Evolutionary conservation across 208 protist genomes (phyloP).

Genomic region (Wallacemonas sp.): DNA sequence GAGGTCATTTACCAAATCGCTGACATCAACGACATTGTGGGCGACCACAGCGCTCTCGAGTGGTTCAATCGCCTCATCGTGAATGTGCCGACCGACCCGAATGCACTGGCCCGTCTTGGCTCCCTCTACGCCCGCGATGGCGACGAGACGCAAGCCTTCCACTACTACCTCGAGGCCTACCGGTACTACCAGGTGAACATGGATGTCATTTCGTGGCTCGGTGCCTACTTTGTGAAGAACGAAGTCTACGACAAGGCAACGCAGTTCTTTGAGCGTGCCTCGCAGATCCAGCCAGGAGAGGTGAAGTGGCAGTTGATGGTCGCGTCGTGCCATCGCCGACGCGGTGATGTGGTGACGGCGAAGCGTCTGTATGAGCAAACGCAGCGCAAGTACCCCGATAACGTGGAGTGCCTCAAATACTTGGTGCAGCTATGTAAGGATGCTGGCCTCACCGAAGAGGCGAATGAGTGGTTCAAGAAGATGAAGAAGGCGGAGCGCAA

Average conservation of each 20-base stretch:
- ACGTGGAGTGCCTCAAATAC: constrained; percentile 95
- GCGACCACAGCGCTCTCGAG: constrained; percentile 62
- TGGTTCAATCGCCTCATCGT: constrained; percentile 89
- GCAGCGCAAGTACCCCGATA: constrained; percentile 92
- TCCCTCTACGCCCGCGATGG: constrained; percentile 91
- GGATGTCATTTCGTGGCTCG: constrained; percentile 97
- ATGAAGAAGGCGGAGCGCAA: constrained; percentile 82
- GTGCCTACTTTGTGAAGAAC: constrained; percentile 96
- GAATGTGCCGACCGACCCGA: constrained; percentile 93
- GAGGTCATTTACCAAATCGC: constrained; percentile 97
- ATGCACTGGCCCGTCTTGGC: constrained; percentile 92
- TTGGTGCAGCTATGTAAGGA: constrained; percentile 95
- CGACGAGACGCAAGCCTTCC: constrained; percentile 93
- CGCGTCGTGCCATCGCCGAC: constrained; percentile 94
- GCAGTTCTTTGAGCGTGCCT: constrained; percentile 96
- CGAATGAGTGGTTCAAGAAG: constrained; percentile 88
- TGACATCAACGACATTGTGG: constrained; percentile 89
- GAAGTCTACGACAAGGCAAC: constrained; percentile 97
- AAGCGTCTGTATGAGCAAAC: constrained; percentile 93
- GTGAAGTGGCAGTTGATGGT: constrained; percentile 97
- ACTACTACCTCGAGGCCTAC: constrained; percentile 96
- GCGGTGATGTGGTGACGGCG: constrained; percentile 90
- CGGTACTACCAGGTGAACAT: constrained; percentile 97
- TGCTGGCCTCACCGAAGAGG: constrained; percentile 84
- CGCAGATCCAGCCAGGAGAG: constrained; percentile 95